Evolutionary conservation across 1,139 yeast genomes (phyloP).

Genomic region (Yamadazyma triangularis): DNA sequence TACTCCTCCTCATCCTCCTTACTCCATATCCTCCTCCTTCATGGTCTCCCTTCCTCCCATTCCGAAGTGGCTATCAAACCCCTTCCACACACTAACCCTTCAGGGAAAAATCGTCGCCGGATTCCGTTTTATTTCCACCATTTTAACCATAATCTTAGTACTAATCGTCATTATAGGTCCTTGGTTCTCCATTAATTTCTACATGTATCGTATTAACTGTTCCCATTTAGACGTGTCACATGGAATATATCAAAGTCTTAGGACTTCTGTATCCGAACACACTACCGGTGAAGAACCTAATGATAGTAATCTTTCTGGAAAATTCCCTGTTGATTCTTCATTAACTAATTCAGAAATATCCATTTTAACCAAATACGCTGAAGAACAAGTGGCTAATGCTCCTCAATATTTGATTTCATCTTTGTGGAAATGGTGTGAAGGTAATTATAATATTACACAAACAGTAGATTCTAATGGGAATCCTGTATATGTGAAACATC

Average conservation of each 20-base stretch:
- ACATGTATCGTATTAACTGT: constrained; percentile 42
- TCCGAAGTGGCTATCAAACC: too few species aligned
- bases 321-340: constrained; percentile 30
- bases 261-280: constrained; percentile 28
- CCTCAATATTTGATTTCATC: constrained; percentile 48
- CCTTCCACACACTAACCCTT: too few species aligned
- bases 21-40: neutral
- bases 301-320: constrained; percentile 4
- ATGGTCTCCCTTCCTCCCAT: neutral
- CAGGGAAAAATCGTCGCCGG: too few species aligned
- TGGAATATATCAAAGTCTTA: constrained; percentile 47
- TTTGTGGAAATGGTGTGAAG: constrained; percentile 45
- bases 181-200: constrained; percentile 17
- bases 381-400: constrained; percentile 42
- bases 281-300: neutral
- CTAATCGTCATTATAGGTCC: constrained; percentile 29
- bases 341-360: constrained; percentile 50
- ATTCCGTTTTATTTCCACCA: constrained; percentile 22
- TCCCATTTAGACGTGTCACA: constrained; percentile 47
- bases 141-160: constrained; percentile 18
- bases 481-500: constrained; percentile 9
- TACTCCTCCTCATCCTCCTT: neutral
- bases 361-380: constrained; percentile 44
- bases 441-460: constrained; percentile 30
- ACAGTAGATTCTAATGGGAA: constrained; percentile 12